A percentile compares a stretch with the other conserved stretches of the same genome.
Evolutionary conservation across 768 basidiomycete genomes (phyloP).

Genomic region (Lentinula lateritia): DNA sequence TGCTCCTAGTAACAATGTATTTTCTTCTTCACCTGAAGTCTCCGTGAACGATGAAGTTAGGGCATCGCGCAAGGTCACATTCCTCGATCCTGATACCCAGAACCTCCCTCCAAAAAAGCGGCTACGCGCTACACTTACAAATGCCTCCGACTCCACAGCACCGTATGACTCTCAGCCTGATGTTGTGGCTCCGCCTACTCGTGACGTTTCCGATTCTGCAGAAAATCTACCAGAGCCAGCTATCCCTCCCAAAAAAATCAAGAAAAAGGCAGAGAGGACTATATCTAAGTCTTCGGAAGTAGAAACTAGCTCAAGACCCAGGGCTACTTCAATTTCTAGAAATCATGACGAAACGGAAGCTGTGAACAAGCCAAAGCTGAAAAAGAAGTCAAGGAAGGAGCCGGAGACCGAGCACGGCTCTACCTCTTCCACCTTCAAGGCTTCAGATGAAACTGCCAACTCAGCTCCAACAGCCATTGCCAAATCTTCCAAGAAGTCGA

Average conservation of each 20-base stretch:
- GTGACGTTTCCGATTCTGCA: neutral
- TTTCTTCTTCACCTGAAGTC: neutral
- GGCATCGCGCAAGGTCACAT: neutral
- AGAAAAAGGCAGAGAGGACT: conserved; percentile 9
- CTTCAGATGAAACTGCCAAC: neutral
- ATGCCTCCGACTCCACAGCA: neutral
- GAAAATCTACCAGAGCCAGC: neutral
- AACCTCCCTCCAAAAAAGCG: conserved; percentile 1
- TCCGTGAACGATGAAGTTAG: neutral
- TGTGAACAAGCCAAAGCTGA: neutral
- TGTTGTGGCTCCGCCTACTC: neutral
- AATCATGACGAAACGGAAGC: neutral
- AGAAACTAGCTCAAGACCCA: neutral
- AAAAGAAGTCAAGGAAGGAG: neutral
- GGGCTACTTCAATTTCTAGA: neutral
- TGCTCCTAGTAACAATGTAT: neutral
- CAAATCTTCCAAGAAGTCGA: neutral
- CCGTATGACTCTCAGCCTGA: neutral
- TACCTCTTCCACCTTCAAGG: neutral
- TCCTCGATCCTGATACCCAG: neutral
- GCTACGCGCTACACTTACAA: neutral
- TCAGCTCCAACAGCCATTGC: neutral
- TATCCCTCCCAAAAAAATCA: conserved; percentile 11
- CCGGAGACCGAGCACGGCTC: neutral
- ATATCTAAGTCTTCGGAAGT: neutral